A percentile compares a stretch with the other conserved stretches of the same genome.
phyloP scores from a whole-genome alignment of 257 asterid species.

The Parsonsia alboflavescens region DNA sequence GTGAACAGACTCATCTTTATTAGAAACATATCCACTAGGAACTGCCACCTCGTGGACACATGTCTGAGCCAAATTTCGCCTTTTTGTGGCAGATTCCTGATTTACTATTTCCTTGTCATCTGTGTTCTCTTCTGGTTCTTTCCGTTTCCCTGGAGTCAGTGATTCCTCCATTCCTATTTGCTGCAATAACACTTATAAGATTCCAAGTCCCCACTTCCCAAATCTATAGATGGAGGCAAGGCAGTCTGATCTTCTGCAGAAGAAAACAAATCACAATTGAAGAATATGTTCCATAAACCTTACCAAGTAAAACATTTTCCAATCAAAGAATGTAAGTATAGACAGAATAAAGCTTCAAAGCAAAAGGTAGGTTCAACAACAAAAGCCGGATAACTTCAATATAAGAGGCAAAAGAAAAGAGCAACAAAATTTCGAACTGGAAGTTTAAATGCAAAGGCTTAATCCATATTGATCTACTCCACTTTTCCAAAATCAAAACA shows the following conservation, averaged over 20 bases:
- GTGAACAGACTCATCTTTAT: constrained; percentile 53
- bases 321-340: no score
- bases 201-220: background rate
- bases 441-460: no score
- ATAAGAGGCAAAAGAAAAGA: no score
- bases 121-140: constrained; percentile 42
- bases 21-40: constrained; percentile 53
- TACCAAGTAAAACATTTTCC: background rate
- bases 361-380: no score
- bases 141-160: constrained; percentile 49
- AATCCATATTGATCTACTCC: no score
- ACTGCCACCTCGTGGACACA: constrained; percentile 98
- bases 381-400: no score
- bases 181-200: constrained; percentile 1
- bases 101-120: constrained; percentile 26
- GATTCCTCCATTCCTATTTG: constrained; percentile 37
- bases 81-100: constrained; percentile 46
- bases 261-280: background rate
- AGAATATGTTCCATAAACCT: background rate
- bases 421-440: no score
- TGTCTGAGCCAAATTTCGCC: constrained; percentile 48
- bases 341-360: no score
- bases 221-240: background rate
- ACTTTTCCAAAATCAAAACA: background rate
- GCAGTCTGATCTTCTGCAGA: background rate